phyloP scores from a whole-genome alignment of 257 asterid species.

The Leptodermis oblonga region DNA sequence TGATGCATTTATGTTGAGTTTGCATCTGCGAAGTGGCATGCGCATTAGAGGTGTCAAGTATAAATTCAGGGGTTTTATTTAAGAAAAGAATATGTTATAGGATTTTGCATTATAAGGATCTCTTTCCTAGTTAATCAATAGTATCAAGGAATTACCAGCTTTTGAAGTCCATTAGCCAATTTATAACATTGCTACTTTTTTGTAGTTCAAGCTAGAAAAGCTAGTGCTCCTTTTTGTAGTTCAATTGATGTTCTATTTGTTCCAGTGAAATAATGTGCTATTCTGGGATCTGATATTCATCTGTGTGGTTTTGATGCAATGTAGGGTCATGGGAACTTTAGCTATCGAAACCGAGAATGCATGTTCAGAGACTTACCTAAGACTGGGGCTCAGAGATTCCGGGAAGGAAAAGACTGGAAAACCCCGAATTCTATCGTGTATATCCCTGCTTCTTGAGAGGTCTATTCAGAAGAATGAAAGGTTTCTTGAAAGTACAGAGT shows the following conservation, averaged over 20 bases:
- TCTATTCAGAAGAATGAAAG: conserved; percentile 56
- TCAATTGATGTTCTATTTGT: not conserved
- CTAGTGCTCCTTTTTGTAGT: not conserved
- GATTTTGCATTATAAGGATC: not conserved
- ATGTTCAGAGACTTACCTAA: conserved; percentile 35
- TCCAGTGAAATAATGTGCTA: not conserved
- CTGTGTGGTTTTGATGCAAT: conserved; percentile 30
- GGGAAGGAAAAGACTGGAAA: conserved; percentile 44
- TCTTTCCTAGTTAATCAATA: not conserved
- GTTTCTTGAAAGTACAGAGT: conserved; percentile 38
- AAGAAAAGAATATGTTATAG: not conserved
- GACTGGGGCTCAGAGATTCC: conserved; percentile 55
- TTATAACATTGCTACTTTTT: not conserved
- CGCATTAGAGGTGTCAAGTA: not conserved
- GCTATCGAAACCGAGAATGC: conserved; percentile 35
- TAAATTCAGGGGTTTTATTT: not conserved
- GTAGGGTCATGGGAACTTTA: conserved; percentile 53
- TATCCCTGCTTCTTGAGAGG: conserved; percentile 65
- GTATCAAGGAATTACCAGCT: not conserved
- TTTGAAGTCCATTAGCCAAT: not conserved
- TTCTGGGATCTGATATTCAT: conserved; percentile 1
- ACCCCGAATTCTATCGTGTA: conserved; percentile 59
- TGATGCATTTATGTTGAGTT: not conserved
- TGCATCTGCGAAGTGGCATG: not conserved
- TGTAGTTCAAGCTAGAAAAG: not conserved